A percentile compares a stretch with the other conserved stretches of the same genome.
These are phyloP conservation scores for Colletotrichum australisinense DNA, from an alignment of 2,329 filamentous ascomycete species.

Conservation along the genomic window DNA sequence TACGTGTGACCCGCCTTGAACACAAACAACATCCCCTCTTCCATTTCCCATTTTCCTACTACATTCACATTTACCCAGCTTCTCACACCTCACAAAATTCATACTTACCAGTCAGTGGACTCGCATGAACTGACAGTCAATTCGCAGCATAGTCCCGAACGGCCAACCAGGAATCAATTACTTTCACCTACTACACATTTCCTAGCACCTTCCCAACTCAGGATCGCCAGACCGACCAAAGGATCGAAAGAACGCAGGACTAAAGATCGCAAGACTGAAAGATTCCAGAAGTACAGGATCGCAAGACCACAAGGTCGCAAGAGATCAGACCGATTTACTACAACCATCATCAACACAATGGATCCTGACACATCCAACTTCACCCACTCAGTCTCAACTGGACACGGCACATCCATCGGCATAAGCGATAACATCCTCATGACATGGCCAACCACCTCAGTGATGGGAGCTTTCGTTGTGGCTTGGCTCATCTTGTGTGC, in stretches of 20 bases:
- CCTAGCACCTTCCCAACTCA: too few species aligned
- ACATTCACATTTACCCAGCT: not conserved
- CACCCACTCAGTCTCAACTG: not conserved
- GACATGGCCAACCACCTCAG: not conserved
- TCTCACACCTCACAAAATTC: not conserved
- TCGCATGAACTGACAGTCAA: not conserved
- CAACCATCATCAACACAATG: not conserved
- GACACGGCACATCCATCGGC: not conserved
- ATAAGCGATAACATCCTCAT: not conserved
- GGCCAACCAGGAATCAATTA: not conserved
- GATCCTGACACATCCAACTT: constrained; percentile 8
- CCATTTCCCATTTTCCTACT: not conserved
- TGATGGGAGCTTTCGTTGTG: constrained; percentile 37
- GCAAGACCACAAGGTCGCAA: not conserved
- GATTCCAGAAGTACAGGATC: too few species aligned
- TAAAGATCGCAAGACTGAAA: too few species aligned
- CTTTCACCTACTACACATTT: not conserved
- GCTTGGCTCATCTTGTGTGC: constrained; percentile 49
- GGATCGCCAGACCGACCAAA: not conserved
- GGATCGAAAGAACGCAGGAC: not conserved
- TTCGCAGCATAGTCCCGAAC: not conserved
- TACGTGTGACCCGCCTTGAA: not conserved
- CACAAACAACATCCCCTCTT: not conserved
- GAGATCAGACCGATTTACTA: not conserved
- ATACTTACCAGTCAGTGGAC: not conserved